phyloP scores from a whole-genome alignment of 345 rosid species.

The Acer yangbiense region DNA sequence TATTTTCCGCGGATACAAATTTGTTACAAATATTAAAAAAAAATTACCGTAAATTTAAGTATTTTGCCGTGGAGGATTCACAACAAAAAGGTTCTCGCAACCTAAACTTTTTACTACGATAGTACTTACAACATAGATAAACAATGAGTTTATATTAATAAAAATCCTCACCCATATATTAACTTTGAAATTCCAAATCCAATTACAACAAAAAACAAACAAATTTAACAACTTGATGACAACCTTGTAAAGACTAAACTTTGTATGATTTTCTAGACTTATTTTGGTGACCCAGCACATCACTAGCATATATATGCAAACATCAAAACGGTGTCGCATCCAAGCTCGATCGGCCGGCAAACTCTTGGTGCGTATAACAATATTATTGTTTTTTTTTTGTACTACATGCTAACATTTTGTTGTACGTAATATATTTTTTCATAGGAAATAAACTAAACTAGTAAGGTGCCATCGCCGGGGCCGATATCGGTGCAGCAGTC shows the following conservation, averaged over 20 bases:
- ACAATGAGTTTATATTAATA: no score
- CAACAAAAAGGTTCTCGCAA: no score
- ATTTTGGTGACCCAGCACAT: not conserved
- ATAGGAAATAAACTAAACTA: not conserved
- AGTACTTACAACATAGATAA: not conserved
- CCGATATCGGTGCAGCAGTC: slow-evolving; percentile 22
- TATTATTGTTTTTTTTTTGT: not conserved
- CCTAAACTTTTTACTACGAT: no score
- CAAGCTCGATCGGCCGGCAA: not conserved
- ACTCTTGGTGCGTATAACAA: not conserved
- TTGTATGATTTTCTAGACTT: not conserved
- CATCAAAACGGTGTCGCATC: not conserved
- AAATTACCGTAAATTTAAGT: no score
- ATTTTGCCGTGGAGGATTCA: no score
- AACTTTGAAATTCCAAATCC: not conserved
- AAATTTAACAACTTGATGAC: not conserved
- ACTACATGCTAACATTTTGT: not conserved
- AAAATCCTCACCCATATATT: not conserved
- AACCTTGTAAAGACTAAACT: not conserved
- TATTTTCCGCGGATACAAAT: no score
- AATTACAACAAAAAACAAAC: not conserved
- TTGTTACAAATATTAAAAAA: no score
- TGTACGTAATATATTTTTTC: not conserved
- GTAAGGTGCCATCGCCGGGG: slow-evolving; percentile 30
- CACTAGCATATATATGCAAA: not conserved